These are phyloP conservation scores for Coemansia sp. DNA, from an alignment of 192 early-diverging fungal species.

Conservation along the genomic window DNA sequence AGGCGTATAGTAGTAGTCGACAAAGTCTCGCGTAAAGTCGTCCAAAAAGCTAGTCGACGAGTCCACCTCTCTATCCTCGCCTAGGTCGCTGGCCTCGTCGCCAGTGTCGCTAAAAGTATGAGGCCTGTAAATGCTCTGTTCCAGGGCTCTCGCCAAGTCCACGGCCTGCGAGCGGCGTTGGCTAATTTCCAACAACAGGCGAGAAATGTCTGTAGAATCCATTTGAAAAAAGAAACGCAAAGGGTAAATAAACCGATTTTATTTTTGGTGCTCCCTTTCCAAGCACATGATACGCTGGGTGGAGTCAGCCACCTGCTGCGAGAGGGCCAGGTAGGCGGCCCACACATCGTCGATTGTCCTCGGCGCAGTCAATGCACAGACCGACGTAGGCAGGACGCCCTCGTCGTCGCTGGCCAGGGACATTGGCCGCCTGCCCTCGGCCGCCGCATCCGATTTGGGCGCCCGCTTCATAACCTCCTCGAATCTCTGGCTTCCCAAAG, in stretches of 20 bases:
- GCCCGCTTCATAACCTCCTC: conserved; percentile 38
- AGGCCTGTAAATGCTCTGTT: conserved; percentile 23
- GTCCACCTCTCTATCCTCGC: not conserved
- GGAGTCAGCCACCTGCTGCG: conserved; percentile 34
- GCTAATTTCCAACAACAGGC: conserved; percentile 20
- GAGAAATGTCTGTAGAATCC: conserved; percentile 11
- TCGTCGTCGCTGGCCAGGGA: conserved; percentile 16
- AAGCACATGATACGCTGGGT: conserved; percentile 24
- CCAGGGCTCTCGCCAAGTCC: conserved; percentile 22
- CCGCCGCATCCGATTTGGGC: conserved; percentile 4
- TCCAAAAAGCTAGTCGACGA: conserved; percentile 27
- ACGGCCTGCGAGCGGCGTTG: conserved; percentile 26
- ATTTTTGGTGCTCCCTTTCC: conserved; percentile 8
- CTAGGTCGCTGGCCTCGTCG: not conserved
- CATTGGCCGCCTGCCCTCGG: not conserved
- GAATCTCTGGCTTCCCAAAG: conserved; percentile 17
- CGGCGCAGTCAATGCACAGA: conserved; percentile 37
- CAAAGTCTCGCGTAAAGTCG: conserved; percentile 37
- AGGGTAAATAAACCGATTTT: not conserved
- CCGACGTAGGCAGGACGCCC: conserved; percentile 19
- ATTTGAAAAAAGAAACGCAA: conserved; percentile 1
- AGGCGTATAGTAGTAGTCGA: conserved; percentile 28
- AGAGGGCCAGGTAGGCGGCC: conserved; percentile 38
- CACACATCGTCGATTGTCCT: conserved; percentile 37
- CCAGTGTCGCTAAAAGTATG: not conserved